Evolutionary conservation across 1,284 basidiomycete species (phyloP).

Genomic region (Ustilago trichophora): DNA sequence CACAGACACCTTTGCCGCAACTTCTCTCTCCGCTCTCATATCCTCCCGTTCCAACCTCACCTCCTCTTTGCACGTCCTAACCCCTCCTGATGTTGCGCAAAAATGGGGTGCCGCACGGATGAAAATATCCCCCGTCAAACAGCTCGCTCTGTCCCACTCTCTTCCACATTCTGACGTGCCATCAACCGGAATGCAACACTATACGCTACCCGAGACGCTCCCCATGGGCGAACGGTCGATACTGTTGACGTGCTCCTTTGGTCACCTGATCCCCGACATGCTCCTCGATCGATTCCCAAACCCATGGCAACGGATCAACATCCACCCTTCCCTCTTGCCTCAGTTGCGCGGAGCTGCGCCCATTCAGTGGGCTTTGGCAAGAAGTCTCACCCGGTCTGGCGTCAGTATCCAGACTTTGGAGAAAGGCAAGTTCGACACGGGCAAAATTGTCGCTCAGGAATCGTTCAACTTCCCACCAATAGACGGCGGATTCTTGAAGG

Average conservation of each 20-base stretch:
- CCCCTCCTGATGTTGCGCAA: slow-evolving; percentile 70
- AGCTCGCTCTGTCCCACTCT: slow-evolving; percentile 31
- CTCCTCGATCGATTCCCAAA: slow-evolving; percentile 75
- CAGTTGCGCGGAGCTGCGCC: slow-evolving; percentile 90
- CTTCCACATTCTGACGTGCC: slow-evolving; percentile 41
- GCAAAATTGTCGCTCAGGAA: slow-evolving; percentile 30
- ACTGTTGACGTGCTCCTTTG: slow-evolving; percentile 90
- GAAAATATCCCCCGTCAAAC: slow-evolving; percentile 55
- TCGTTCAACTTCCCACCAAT: slow-evolving; percentile 68
- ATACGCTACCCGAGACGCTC: slow-evolving; percentile 9
- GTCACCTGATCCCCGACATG: slow-evolving; percentile 79
- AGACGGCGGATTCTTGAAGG: slow-evolving; percentile 69
- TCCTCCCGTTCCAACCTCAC: background rate
- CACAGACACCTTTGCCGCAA: slow-evolving; percentile 54
- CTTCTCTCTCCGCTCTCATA: slow-evolving; percentile 31
- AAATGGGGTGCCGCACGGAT: slow-evolving; percentile 57
- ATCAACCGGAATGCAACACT: slow-evolving; percentile 21
- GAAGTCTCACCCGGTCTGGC: slow-evolving; percentile 33
- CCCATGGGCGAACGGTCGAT: slow-evolving; percentile 65
- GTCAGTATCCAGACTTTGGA: slow-evolving; percentile 55
- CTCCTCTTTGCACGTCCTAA: slow-evolving; percentile 70
- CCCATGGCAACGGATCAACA: slow-evolving; percentile 77
- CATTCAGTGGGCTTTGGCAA: slow-evolving; percentile 80
- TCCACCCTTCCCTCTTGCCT: slow-evolving; percentile 90
- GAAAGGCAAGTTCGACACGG: slow-evolving; percentile 49